phyloP scores from a whole-genome alignment of 176 grass and related monocot species.

The Zea luxurians region DNA sequence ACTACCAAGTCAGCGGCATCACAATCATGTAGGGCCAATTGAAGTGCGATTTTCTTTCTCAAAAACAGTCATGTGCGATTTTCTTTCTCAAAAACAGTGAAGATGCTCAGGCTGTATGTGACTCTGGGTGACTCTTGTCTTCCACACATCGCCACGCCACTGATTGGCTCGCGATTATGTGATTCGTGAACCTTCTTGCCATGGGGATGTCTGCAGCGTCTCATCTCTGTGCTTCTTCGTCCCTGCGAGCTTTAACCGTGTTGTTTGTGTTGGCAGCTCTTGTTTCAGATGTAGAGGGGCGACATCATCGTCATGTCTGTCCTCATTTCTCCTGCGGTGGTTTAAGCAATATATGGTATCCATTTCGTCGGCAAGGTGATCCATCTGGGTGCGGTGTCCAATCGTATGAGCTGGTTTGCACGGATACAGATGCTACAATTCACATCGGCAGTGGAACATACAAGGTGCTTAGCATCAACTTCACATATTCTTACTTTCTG shows the following conservation, averaged over 20 bases:
- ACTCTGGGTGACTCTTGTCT: too few relatives aligned
- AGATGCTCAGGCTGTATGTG: too few relatives aligned
- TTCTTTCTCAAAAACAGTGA: background rate
- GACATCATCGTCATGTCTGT: background rate
- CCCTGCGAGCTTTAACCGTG: background rate
- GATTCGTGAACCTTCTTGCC: background rate
- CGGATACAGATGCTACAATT: slow-evolving; percentile 4
- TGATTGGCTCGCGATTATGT: too few relatives aligned
- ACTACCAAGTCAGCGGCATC: too few relatives aligned
- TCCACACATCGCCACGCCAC: too few relatives aligned
- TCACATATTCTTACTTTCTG: background rate
- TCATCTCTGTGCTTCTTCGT: background rate
- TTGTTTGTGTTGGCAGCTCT: background rate
- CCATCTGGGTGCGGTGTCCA: background rate
- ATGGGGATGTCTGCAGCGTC: background rate
- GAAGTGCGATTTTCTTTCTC: too few relatives aligned
- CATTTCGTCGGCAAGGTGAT: slow-evolving; percentile 35
- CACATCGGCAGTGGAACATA: background rate
- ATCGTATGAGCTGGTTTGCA: slow-evolving; percentile 19
- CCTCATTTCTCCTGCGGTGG: slow-evolving; percentile 39
- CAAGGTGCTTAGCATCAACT: slow-evolving; percentile 33
- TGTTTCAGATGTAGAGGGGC: too few relatives aligned
- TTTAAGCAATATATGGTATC: background rate
- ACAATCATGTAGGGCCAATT: too few relatives aligned
- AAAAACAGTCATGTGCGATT: background rate